Base-by-base conservation (phyloP, 345 rosid genomes). In the Rubroshorea leprosula region DNA sequence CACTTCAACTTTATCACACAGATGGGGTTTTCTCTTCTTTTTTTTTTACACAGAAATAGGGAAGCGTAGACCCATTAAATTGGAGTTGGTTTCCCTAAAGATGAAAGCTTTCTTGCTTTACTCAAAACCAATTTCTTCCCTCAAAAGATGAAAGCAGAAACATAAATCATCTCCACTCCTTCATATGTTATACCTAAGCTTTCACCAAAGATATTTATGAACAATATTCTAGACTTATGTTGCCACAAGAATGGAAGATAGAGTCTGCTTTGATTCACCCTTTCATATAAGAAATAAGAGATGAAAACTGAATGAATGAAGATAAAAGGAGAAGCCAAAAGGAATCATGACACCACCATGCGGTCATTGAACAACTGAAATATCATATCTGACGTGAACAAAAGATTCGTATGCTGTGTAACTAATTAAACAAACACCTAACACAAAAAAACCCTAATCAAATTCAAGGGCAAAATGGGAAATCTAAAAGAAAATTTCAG, bases 301-400 rank as follows among this genome's bases (percentile, higher is more conserved):
- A n/a, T 17, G 9, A 54, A 46, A 57, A 14, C 1, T 18, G 29
- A 48, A 45, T 41, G 12, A 45, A 23, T 21, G 58, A 63, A 11
- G 55, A 60, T 19, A 24, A 21, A 22, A 57, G 19, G 45, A 35
- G 59, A 44, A 48, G 62, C 48, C 29, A 25, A 64, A 54, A 39
- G 55, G 61, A 61, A 64, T 59, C 56, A 60, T 49, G 68, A 74
- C 74, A 63, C 50, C 22, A 62, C 14, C 46, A 54, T 29, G 65
- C 26, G 55, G n/a, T 15, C 23, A 14, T 51, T 4, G 43, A 48
- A 76, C 41, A 35, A 68, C 66, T 53, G 74, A 62, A 70, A 72
- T 45, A 79, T 73, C 78, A 50, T 49, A 25, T 65, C 72, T 63
- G 76, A 76, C 67, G 78, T 52, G 78, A 73, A 68, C 68, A 62